Evolutionary conservation across 805 yeast species (phyloP).

Genomic region (Clavispora fructus): DNA sequence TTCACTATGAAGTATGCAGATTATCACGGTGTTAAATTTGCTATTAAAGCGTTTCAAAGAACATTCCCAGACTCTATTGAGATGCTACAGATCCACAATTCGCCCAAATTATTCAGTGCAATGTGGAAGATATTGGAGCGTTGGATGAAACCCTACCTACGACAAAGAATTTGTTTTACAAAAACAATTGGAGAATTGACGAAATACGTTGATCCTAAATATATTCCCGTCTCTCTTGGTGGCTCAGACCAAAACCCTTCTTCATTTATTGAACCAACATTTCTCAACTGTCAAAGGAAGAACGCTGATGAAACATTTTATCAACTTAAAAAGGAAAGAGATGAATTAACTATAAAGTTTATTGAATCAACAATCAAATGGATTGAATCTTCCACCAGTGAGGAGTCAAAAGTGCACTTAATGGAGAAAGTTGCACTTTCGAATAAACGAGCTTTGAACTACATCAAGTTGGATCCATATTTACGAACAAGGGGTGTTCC

Average conservation of each 20-base stretch:
- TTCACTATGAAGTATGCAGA: constrained; percentile 11
- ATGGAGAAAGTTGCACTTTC: constrained; percentile 3
- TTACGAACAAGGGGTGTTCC: constrained; percentile 6
- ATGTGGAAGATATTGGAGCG: constrained; percentile 9
- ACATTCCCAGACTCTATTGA: constrained; percentile 10
- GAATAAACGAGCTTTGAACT: constrained; percentile 6
- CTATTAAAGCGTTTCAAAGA: constrained; percentile 4
- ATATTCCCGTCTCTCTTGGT: constrained; percentile 8
- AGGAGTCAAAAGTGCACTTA: constrained; percentile 4
- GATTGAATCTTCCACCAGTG: constrained; percentile 6
- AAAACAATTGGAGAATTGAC: constrained; percentile 2
- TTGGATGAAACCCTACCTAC: constrained; percentile 10
- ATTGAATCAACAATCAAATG: constrained; percentile 10
- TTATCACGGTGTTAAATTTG: constrained; percentile 7
- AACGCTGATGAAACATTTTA: constrained; percentile 6
- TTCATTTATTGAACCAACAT: constrained; percentile 6
- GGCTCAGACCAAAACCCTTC: constrained; percentile 5
- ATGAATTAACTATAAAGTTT: constrained; percentile 7
- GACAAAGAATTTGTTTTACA: constrained; percentile 7
- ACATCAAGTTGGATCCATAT: constrained; percentile 8
- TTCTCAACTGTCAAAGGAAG: constrained; percentile 2
- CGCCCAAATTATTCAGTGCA: constrained; percentile 7
- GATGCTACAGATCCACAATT: constrained; percentile 7
- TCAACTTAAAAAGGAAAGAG: constrained; percentile 6
- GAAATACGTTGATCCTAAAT: constrained; percentile 3